Percentiles rank a stretch among this genome's conserved stretches.
Conservation (phyloP, 164 flowering plant species). For the Macadamia tetraphylla region DNA sequence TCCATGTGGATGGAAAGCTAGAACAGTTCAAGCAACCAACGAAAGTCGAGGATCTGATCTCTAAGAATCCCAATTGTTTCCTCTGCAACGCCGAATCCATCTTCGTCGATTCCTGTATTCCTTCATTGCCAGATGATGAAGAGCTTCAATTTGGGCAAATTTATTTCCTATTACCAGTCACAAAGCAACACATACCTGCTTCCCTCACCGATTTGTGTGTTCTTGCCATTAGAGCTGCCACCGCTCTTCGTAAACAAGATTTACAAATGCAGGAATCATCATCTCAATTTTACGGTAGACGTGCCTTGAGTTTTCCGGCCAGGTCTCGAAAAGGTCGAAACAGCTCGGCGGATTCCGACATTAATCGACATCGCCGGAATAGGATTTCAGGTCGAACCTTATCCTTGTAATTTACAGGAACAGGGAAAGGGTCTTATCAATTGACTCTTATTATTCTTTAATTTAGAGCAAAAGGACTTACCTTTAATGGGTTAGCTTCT, state of each 20-base stretch:
- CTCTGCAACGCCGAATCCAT: slow-evolving; percentile 58
- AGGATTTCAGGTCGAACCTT: too few relatives aligned
- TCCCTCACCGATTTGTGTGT: slow-evolving; percentile 47
- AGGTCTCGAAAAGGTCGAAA: too few relatives aligned
- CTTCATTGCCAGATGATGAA: slow-evolving; percentile 29
- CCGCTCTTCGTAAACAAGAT: slow-evolving; percentile 18
- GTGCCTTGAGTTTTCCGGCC: too few relatives aligned
- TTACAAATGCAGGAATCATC: too few relatives aligned
- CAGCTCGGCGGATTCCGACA: too few relatives aligned
- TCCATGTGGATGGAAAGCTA: slow-evolving; percentile 43
- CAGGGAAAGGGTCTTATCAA: too few relatives aligned
- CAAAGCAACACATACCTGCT: slow-evolving; percentile 25
- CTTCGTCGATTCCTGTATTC: slow-evolving; percentile 26
- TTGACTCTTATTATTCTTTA: too few relatives aligned
- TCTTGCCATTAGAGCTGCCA: slow-evolving; percentile 52
- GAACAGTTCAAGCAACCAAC: slow-evolving; percentile 40
- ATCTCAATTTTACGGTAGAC: too few relatives aligned
- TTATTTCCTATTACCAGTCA: slow-evolving; percentile 53
- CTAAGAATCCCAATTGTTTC: slow-evolving; percentile 41
- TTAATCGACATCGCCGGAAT: too few relatives aligned
- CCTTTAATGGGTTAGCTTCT: too few relatives aligned
- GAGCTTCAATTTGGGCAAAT: slow-evolving; percentile 46
- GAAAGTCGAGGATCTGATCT: slow-evolving; percentile 31
- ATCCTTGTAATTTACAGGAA: too few relatives aligned
- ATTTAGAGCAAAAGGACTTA: too few relatives aligned